Conservation (phyloP, 2,329 filamentous ascomycete genomes). For the Cryphonectria parasitica region DNA sequence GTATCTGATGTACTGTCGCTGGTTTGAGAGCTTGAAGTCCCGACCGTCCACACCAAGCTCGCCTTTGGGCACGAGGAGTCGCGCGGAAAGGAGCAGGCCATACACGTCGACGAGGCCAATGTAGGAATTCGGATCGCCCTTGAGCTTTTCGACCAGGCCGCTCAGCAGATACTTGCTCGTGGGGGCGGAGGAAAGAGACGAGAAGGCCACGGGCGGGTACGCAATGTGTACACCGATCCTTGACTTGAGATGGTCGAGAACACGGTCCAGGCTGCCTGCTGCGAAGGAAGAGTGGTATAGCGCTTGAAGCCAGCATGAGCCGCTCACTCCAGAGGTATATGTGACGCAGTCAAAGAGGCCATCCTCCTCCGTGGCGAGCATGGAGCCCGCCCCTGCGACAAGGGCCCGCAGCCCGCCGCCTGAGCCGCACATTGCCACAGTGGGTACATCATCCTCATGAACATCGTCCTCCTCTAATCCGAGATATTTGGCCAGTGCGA, state of each 20-base stretch:
- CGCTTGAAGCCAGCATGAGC: conserved; percentile 92
- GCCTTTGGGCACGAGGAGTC: conserved; percentile 83
- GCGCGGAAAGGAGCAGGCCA: conserved; percentile 80
- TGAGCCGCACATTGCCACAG: conserved; percentile 92
- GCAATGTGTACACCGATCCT: conserved; percentile 88
- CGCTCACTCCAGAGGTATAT: conserved; percentile 94
- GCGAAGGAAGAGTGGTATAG: conserved; percentile 84
- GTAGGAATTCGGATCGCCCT: conserved; percentile 76
- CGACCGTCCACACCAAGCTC: conserved; percentile 75
- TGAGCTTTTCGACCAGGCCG: conserved; percentile 88
- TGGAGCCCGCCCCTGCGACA: conserved; percentile 86
- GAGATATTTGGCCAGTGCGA: conserved; percentile 81
- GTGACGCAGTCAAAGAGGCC: conserved; percentile 93
- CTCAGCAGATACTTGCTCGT: conserved; percentile 91
- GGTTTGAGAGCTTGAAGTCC: conserved; percentile 91
- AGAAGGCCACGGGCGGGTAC: conserved; percentile 83
- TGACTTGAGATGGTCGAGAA: conserved; percentile 85
- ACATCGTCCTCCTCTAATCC: conserved; percentile 77
- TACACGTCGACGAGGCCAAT: conserved; percentile 95
- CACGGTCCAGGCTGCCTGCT: conserved; percentile 65
- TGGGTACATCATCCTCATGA: conserved; percentile 90
- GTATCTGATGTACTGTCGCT: conserved; percentile 73
- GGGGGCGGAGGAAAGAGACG: conserved; percentile 81
- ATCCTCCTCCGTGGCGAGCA: conserved; percentile 80
- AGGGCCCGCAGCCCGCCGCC: conserved; percentile 89